A percentile compares a stretch with the other conserved stretches of the same genome.
Conservation (phyloP, 768 basidiomycete species). For the Termitomyces sp. region DNA sequence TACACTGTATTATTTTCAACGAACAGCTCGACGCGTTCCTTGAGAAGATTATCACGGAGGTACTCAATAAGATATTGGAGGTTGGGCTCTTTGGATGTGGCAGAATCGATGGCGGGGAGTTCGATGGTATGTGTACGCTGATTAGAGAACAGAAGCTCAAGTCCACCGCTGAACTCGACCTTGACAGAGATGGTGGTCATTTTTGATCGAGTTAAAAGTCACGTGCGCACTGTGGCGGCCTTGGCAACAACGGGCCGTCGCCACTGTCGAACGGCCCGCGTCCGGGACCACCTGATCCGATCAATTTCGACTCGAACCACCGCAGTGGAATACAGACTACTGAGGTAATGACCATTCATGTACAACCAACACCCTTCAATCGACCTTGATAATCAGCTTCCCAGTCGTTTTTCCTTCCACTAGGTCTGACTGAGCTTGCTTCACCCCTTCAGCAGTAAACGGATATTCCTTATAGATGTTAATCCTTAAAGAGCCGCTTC, state of each 20-base stretch:
- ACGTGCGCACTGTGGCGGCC: no score
- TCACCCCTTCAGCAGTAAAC: conserved; percentile 76
- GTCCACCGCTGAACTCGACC: conserved; percentile 79
- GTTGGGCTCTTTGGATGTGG: conserved; percentile 32
- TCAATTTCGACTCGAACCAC: no score
- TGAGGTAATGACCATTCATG: no score
- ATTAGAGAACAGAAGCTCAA: conserved; percentile 81
- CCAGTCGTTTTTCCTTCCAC: conserved; percentile 74
- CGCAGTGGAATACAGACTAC: no score
- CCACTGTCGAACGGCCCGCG: no score
- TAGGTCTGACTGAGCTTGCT: conserved; percentile 74
- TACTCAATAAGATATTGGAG: conserved; percentile 75
- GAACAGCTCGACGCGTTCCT: conserved; percentile 86
- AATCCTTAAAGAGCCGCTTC: conserved; percentile 55
- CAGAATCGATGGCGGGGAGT: conserved; percentile 36
- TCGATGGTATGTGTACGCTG: conserved; percentile 51
- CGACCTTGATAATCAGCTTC: conserved; percentile 78
- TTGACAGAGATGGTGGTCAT: conserved; percentile 38
- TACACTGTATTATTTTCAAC: conserved; percentile 85
- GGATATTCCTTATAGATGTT: conserved; percentile 73
- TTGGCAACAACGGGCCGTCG: no score
- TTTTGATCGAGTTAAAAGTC: not conserved
- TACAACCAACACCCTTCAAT: no score
- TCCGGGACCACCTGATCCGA: no score
- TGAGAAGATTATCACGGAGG: conserved; percentile 72